Evolutionary conservation across 441 rosid species (phyloP).

Genomic region (Pelargonium cotyledonis): DNA sequence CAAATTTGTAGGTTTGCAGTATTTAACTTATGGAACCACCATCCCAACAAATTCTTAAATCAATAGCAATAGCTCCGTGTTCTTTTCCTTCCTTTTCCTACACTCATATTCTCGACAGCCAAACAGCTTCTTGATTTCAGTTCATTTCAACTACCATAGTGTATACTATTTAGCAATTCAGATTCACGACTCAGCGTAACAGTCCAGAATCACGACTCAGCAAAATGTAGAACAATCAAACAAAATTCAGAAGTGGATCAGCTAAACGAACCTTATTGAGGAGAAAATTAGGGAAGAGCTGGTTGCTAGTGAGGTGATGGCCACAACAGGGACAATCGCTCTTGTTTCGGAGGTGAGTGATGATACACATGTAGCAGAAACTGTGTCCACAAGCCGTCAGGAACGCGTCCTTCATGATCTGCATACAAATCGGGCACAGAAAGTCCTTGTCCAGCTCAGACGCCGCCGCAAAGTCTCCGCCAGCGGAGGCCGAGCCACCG

Average conservation of each 20-base stretch:
- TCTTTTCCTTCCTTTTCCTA: too few species aligned
- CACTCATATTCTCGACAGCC: neutral
- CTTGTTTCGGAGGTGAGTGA: constrained; percentile 85
- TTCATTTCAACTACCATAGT: neutral
- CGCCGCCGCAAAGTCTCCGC: constrained; percentile 23
- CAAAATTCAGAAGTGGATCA: neutral
- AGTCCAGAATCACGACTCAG: neutral
- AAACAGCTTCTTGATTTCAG: neutral
- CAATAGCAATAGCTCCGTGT: neutral
- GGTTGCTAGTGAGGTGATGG: constrained; percentile 66
- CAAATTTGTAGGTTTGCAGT: neutral
- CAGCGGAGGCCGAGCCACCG: constrained; percentile 24
- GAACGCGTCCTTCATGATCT: constrained; percentile 87
- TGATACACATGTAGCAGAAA: constrained; percentile 94
- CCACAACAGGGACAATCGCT: constrained; percentile 94
- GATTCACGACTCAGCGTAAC: neutral
- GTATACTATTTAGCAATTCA: neutral
- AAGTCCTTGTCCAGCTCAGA: constrained; percentile 70
- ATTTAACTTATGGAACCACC: neutral
- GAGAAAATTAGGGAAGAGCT: constrained; percentile 81
- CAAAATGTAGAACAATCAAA: neutral
- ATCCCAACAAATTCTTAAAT: neutral
- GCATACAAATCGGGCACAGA: constrained; percentile 96
- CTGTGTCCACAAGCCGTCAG: constrained; percentile 91
- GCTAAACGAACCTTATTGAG: constrained; percentile 66